A percentile compares a stretch with the other conserved stretches of the same genome.
These are phyloP conservation scores for Coniella lustricola DNA, from an alignment of 2,329 filamentous ascomycete species.

Conservation along the genomic window DNA sequence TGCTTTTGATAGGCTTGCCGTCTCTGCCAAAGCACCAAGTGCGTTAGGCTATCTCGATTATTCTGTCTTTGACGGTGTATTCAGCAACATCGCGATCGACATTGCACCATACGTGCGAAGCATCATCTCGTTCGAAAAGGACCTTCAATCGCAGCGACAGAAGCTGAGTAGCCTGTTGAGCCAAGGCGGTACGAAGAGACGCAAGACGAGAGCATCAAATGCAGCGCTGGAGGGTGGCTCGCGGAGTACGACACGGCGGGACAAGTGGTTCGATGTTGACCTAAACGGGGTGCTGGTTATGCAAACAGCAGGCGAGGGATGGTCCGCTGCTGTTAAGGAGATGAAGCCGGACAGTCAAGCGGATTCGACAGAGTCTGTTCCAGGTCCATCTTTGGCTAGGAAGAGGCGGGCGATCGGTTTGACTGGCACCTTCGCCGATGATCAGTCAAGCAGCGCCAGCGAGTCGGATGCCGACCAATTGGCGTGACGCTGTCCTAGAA, in stretches of 20 bases:
- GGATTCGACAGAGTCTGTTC: background rate
- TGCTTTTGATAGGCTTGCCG: constrained; percentile 56
- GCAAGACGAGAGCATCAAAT: constrained; percentile 63
- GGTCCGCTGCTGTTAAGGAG: constrained; percentile 18
- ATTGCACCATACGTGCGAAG: constrained; percentile 84
- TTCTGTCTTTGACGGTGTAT: constrained; percentile 70
- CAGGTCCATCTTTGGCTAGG: background rate
- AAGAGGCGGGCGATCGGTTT: background rate
- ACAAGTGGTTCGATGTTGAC: constrained; percentile 58
- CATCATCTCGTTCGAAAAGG: constrained; percentile 71
- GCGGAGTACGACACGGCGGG: constrained; percentile 54
- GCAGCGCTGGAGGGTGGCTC: constrained; percentile 63
- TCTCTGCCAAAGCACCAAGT: constrained; percentile 35
- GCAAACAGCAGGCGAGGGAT: constrained; percentile 40
- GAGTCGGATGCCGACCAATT: background rate
- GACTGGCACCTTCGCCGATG: constrained; percentile 1
- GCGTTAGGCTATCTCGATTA: constrained; percentile 46
- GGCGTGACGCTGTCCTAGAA: background rate
- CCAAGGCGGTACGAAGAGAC: constrained; percentile 47
- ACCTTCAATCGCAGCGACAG: constrained; percentile 59
- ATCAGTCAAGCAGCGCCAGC: background rate
- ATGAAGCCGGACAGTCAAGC: background rate
- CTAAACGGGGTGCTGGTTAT: constrained; percentile 51
- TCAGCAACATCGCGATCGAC: constrained; percentile 62
- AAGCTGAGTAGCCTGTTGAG: constrained; percentile 49